Base-by-base conservation (phyloP, 257 asterid species). In the Fraxinus cuspidata region DNA sequence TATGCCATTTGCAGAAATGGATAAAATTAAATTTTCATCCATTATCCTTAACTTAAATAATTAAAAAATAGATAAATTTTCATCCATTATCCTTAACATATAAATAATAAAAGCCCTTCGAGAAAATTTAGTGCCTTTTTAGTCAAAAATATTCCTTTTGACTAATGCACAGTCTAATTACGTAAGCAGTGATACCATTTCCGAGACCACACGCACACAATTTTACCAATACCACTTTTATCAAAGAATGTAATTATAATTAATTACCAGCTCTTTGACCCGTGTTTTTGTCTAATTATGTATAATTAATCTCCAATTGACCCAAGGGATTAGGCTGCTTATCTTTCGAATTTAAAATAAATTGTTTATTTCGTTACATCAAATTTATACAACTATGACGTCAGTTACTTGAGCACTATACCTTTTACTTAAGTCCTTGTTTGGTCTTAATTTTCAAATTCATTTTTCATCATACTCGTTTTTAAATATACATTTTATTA, bases 181-280 rank as follows among this genome's bases (percentile, higher is more conserved):
- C 84, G 80, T 66, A 83, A 83, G 77, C 79, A 83, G 72, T 83
- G 81, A 83, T 73, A 67, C 71, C 85, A 78, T 68, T 68, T 27
- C 16, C 2, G 75, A 77, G 68, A 77, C 79, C 79, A 68, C 72
- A 77, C 53, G 72, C 79, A 76, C 60, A 16, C 69, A 63, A 58
- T 13, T 64, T 77, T 28, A 29, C 68, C 65, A 35, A 64, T 64
- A 72, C 83, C 79, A 67, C 70, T 29, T 49, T 73, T 32, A 18
- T 40, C 23, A 68, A 28, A 40, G 38, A 76, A 15, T 42, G 67
- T 51, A 49, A 77, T 68, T 69, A 56, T 35, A 35, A 35, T 72
- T 56, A 58, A 76, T 49, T 40, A 34, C 25, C 70, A 21, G n/a
- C 70, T 73, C 64, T 70, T 58, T 70, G 84, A 77, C 80, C 80